Evolutionary conservation across 306 rosid species (phyloP).

Genomic region (Lathyrus tuberosus): DNA sequence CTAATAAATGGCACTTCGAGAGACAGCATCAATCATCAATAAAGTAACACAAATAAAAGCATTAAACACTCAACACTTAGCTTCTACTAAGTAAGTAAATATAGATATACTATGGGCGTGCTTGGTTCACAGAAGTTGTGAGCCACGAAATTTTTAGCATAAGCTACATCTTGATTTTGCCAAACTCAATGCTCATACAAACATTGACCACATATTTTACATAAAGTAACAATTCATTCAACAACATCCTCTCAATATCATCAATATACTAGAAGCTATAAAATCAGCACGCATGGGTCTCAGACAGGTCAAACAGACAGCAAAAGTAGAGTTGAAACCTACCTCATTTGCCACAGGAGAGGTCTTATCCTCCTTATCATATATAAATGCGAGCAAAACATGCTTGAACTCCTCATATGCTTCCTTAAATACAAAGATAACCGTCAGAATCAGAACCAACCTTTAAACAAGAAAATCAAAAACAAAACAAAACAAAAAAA

Average conservation of each 20-base stretch:
- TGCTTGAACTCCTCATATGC: slow-evolving; percentile 99
- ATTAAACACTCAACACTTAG: slow-evolving; percentile 10
- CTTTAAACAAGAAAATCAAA: background rate
- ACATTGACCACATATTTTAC: background rate
- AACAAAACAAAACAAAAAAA: slow-evolving; percentile 25
- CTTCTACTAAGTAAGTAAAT: background rate
- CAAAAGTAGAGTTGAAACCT: slow-evolving; percentile 33
- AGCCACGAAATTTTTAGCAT: too few species aligned
- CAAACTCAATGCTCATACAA: too few species aligned
- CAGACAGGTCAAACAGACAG: background rate
- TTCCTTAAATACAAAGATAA: slow-evolving; percentile 73
- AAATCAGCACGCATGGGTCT: background rate
- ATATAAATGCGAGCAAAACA: slow-evolving; percentile 88
- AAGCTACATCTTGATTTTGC: too few species aligned
- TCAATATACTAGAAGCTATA: slow-evolving; percentile 3
- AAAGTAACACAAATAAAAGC: slow-evolving; percentile 17
- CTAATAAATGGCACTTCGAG: background rate
- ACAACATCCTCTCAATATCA: background rate
- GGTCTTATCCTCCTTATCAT: slow-evolving; percentile 79
- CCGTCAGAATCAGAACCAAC: slow-evolving; percentile 41
- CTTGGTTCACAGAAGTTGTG: too few species aligned
- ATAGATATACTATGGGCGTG: background rate
- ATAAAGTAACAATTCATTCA: slow-evolving; percentile 7
- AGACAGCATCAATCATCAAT: background rate
- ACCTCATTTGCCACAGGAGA: slow-evolving; percentile 96